Evolutionary conservation across 306 rosid genomes (phyloP).

Genomic region (Prunus dulcis): DNA sequence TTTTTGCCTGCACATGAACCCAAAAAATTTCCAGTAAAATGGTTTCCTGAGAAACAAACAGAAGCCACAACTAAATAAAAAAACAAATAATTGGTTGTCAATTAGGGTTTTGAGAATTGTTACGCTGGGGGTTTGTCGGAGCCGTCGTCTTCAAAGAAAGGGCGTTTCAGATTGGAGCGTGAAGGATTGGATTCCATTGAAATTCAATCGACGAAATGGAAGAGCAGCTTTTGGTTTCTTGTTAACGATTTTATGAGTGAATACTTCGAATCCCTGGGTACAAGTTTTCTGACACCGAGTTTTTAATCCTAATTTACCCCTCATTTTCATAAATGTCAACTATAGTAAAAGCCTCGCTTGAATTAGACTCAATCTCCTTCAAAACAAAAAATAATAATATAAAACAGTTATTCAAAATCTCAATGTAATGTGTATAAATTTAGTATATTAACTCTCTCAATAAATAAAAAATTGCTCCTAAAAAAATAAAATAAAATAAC

Average conservation of each 20-base stretch:
- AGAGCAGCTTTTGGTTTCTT: not conserved
- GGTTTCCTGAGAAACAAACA: slow-evolving; percentile 12
- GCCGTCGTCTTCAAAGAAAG: slow-evolving; percentile 8
- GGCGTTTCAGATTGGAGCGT: not conserved
- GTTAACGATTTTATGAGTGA: too few relatives aligned
- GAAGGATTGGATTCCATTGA: not conserved
- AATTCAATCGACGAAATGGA: not conserved
- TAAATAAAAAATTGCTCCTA: too few relatives aligned
- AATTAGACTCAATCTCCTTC: too few relatives aligned
- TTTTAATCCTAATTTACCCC: too few relatives aligned
- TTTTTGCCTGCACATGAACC: slow-evolving; percentile 29
- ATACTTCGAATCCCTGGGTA: too few relatives aligned
- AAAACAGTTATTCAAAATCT: too few relatives aligned
- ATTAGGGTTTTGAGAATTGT: slow-evolving; percentile 27
- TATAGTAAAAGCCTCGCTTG: too few relatives aligned
- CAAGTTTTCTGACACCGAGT: too few relatives aligned
- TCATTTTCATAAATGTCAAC: too few relatives aligned
- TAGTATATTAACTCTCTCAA: too few relatives aligned
- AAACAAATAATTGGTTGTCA: not conserved
- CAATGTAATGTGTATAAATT: accelerated
- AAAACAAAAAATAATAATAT: too few relatives aligned
- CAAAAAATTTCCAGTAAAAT: not conserved
- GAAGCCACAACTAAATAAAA: not conserved
- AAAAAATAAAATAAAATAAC: too few relatives aligned
- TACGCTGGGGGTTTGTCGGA: not conserved